Base-by-base conservation (phyloP, 208 protist genomes). In the Trypanosoma mega region DNA sequence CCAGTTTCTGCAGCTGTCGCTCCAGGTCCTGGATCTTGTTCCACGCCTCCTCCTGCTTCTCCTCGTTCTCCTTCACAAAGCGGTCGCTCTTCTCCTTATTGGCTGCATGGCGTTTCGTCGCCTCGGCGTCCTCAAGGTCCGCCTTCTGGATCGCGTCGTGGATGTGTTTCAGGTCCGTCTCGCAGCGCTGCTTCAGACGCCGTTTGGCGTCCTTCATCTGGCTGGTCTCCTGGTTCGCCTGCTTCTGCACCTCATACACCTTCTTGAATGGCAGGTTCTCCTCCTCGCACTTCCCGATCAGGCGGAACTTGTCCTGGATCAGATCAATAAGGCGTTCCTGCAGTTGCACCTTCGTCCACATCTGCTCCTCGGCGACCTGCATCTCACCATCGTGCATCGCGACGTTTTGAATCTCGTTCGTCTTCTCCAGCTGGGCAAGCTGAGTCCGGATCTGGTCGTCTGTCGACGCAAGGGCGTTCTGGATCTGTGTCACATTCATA, bases 351-450 rank as follows among this genome's bases (percentile, higher is more conserved):
- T 91, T 91, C 33, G 72, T 91, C 75, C 75, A 91, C 71, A 86
- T 83, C 67, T 91, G 84, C 78, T 91, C 84, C 75, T 91, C 84
- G 20, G 80, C 84, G 14, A 91, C 74, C 72, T 85, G 78, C 84
- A 91, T 88, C 67, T 91, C 84, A 52, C 84, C 84, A 59, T 91
- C 84, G 58, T 80, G 72, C 74, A 91, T 78, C 36, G 84, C 84
- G 43, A 83, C 78, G 60, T 87, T 86, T 70, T 86, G 84, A 54
- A 91, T 86, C 68, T 87, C 78, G 66, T 86, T 87, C 41, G 80
- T 80, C 59, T 82, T 82, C 68, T 91, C 84, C 50, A 91, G 49
- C 72, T 85, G 76, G 41, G 83, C 75, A n/a, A 90, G 65, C 68
- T 87, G 83, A n/a, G 83, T 85, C 61, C 69, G 68, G 57, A 90